Evolutionary conservation across 345 rosid genomes (phyloP), one percentile per base, ranked within the genome.

Genomic region (Sapria himalayana): DNA sequence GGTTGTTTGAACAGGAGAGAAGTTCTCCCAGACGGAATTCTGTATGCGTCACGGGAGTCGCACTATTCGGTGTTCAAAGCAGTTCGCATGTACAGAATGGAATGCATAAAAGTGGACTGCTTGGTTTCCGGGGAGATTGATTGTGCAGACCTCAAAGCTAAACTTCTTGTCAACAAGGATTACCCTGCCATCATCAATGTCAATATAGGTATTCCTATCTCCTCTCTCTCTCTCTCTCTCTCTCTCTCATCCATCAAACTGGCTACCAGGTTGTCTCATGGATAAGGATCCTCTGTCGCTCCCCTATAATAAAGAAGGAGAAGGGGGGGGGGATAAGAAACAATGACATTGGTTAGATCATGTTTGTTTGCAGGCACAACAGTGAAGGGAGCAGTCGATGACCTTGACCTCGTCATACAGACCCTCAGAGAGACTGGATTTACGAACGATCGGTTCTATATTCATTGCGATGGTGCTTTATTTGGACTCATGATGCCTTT

Each of bases 401-500:
- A 89, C 59, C 91, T 89, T 35, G 98, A 82, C 53, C 78, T 70
- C 59, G 94, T 89, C 9, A 89, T 89, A 48, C 51, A 69, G 53
- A 89, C 91, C 21, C 93, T 89, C 25, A 75, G 78, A 67, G 94
- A 82, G 33, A 44, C 70, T 70, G 93, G 94, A 15, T 76, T 82
- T 50, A 52, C 71, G 0, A 76, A 65, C 8, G 76, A 89, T 54
- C 56, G 71, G 23, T 89, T 89, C 51, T 89, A 89, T 70, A 89
- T 89, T 65, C 93, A 82, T 45, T 89, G 98, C 35, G 94, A 89
- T 49, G 94, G 98, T 49, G 98, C 98, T 60, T 33, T 89, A 36
- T 89, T 89, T 55, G 98, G 98, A 48, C 93, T 89, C 19, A 89
- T 89, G 98, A 76, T 89, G 78, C 98, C 94, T 45, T 89, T 89